phyloP scores from a whole-genome alignment of 2,329 filamentous ascomycete species.

The Penicillium sp. region DNA sequence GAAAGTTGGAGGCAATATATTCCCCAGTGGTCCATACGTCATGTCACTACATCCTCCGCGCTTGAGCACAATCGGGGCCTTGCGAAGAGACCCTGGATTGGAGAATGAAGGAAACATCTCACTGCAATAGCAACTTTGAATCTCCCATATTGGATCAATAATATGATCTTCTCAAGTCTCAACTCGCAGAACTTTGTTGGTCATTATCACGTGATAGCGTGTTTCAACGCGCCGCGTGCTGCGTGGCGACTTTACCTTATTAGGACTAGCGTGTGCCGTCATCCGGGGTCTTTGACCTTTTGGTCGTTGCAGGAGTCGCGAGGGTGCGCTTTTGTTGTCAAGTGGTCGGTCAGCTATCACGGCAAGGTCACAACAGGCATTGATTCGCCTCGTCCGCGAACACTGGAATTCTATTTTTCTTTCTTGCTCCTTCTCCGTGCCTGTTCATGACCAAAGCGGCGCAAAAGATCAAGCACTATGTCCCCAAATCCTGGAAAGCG shows the following conservation, averaged over 20 bases:
- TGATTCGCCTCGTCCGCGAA: not conserved
- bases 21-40: too few species aligned
- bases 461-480: slow-evolving; percentile 10
- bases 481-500: slow-evolving; percentile 14
- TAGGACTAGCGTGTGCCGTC: not conserved
- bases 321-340: not conserved
- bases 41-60: too few species aligned
- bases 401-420: not conserved
- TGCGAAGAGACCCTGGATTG: too few species aligned
- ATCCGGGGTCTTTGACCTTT: not conserved
- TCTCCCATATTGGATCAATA: too few species aligned
- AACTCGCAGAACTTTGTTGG: not conserved
- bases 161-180: not conserved
- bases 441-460: not conserved
- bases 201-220: not conserved
- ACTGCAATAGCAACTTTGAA: too few species aligned
- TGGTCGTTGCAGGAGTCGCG: not conserved
- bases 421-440: not conserved
- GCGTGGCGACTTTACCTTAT: not conserved
- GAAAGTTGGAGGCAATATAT: too few species aligned
- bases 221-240: not conserved
- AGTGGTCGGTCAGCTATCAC: not conserved
- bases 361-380: not conserved
- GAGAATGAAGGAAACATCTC: too few species aligned
- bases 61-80: too few species aligned